Percentiles rank a stretch among this genome's conserved stretches.
These are phyloP conservation scores for Trichoderma atrobrunneum DNA, from an alignment of 2,329 filamentous ascomycete genomes.

Conservation along the genomic window DNA sequence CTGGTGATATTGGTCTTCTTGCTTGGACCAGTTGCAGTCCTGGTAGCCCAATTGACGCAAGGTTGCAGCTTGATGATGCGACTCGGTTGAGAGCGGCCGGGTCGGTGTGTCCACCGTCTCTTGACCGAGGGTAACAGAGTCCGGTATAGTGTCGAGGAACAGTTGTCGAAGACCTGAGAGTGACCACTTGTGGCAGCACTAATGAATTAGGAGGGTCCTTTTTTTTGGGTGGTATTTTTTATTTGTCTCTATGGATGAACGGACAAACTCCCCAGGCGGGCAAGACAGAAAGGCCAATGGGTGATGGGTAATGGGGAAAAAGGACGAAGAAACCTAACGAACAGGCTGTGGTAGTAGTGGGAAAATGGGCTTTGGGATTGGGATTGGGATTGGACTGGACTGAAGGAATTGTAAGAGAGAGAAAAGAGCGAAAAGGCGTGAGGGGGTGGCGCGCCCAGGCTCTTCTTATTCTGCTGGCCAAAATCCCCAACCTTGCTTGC, in stretches of 20 bases:
- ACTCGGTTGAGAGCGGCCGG: background rate
- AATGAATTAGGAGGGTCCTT: background rate
- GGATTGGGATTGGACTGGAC: background rate
- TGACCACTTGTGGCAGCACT: background rate
- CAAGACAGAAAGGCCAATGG: background rate
- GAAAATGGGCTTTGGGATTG: too few species aligned
- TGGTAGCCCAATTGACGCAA: conserved; percentile 2
- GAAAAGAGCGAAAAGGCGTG: conserved; percentile 1
- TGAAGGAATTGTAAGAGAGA: background rate
- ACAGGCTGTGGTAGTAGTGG: background rate
- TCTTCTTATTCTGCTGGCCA: conserved; percentile 12
- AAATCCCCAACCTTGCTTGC: background rate
- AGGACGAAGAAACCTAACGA: background rate
- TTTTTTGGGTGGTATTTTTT: background rate
- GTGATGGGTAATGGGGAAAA: background rate
- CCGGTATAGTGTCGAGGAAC: background rate
- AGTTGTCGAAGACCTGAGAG: background rate
- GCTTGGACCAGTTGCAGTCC: background rate
- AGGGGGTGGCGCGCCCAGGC: conserved; percentile 14
- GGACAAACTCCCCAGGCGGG: background rate
- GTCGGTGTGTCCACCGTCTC: conserved; percentile 12
- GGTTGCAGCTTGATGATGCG: conserved; percentile 17
- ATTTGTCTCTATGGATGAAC: background rate
- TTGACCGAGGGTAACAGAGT: conserved; percentile 3
- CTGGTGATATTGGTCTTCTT: background rate